phyloP scores from a whole-genome alignment of 2,329 filamentous ascomycete genomes.

The Aureobasidium sp. region DNA sequence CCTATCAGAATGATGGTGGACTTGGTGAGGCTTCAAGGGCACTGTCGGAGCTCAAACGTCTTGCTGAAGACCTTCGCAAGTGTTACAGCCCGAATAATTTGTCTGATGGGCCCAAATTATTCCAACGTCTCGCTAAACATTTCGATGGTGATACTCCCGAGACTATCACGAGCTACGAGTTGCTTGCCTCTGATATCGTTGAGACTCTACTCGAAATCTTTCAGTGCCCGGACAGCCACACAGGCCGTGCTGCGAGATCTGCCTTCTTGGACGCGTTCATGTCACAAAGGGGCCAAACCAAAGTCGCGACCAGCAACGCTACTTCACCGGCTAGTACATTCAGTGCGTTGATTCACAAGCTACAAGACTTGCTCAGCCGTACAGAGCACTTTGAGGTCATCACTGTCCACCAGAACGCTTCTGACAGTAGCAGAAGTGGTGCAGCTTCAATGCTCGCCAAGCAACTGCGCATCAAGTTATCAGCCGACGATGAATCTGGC shows the following conservation, averaged over 20 bases:
- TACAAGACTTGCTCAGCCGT: slow-evolving; percentile 91
- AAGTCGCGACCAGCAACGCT: slow-evolving; percentile 56
- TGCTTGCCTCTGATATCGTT: slow-evolving; percentile 85
- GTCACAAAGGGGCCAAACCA: slow-evolving; percentile 57
- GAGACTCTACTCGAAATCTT: slow-evolving; percentile 76
- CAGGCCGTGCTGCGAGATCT: slow-evolving; percentile 58
- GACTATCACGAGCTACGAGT: slow-evolving; percentile 90
- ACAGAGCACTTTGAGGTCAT: slow-evolving; percentile 98
- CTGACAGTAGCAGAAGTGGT: slow-evolving; percentile 83
- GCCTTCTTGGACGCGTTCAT: slow-evolving; percentile 91
- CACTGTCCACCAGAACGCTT: slow-evolving; percentile 86
- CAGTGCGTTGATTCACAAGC: slow-evolving; percentile 82
- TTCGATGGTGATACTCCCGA: slow-evolving; percentile 85
- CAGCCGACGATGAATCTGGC: slow-evolving; percentile 83
- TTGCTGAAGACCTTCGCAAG: slow-evolving; percentile 64
- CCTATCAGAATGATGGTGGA: slow-evolving; percentile 71
- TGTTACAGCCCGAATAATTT: slow-evolving; percentile 48
- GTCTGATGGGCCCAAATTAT: slow-evolving; percentile 55
- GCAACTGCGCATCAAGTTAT: slow-evolving; percentile 80
- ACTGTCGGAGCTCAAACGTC: slow-evolving; percentile 60
- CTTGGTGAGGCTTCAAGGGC: slow-evolving; percentile 73
- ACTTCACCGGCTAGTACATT: slow-evolving; percentile 76
- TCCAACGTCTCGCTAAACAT: slow-evolving; percentile 68
- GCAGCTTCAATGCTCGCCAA: slow-evolving; percentile 95
- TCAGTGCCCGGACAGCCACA: slow-evolving; percentile 56